Conservation (phyloP, 768 basidiomycete species). For the Macrocybe gigantea region DNA sequence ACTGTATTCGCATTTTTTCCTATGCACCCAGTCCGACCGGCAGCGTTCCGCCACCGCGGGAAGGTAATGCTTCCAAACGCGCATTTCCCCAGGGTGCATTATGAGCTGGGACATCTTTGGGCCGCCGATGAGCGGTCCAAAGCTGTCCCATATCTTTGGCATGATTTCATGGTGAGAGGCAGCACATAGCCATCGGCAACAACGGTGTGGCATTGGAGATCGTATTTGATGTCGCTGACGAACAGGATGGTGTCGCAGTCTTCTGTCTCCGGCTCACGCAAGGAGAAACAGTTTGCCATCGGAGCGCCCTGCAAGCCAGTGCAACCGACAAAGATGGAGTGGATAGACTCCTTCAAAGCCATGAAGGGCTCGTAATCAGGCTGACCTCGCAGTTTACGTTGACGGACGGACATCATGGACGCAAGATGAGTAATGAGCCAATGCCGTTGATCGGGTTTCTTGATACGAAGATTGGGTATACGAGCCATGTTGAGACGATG, state of each 20-base stretch:
- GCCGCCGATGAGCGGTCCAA: constrained; percentile 3
- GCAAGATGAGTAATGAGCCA: no score
- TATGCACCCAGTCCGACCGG: constrained; percentile 29
- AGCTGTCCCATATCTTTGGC: constrained; percentile 3
- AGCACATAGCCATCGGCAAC: constrained; percentile 35
- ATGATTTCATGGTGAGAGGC: constrained; percentile 17
- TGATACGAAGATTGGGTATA: no score
- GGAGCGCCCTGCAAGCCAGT: constrained; percentile 14
- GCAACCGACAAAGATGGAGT: constrained; percentile 13
- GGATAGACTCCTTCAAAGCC: constrained; percentile 23
- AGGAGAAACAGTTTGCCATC: constrained; percentile 13
- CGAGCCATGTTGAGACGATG: no score
- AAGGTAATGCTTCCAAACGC: constrained; percentile 34
- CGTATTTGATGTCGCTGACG: constrained; percentile 29
- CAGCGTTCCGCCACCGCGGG: constrained; percentile 34
- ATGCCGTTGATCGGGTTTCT: no score
- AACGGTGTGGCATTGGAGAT: constrained; percentile 35
- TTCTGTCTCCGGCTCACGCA: constrained; percentile 10
- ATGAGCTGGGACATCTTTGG: not conserved
- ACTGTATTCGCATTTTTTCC: constrained; percentile 30
- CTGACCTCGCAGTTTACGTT: no score
- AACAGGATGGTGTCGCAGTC: constrained; percentile 28
- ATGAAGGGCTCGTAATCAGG: no score
- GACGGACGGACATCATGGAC: no score
- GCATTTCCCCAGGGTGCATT: constrained; percentile 16